Base-by-base conservation (phyloP, 2,329 filamentous ascomycete genomes). In the Laburnicola sp. region DNA sequence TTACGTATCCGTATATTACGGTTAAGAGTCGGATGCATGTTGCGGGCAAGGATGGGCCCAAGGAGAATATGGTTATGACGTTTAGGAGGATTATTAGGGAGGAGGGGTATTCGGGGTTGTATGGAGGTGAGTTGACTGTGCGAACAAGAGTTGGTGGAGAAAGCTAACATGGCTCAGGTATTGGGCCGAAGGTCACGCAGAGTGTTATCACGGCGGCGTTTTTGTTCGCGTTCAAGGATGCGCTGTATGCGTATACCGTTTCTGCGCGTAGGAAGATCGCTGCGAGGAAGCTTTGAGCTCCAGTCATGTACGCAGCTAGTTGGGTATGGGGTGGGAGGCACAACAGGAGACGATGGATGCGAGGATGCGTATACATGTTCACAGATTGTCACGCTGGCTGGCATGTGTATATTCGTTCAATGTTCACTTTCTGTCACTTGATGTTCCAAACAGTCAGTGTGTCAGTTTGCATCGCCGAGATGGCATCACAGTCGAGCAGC, bases 21-120 rank as follows among this genome's bases (percentile, higher is more conserved):
- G 88, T 99, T 66, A 99, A 99, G 86, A 96, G 91, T 75, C 85
- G 91, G 71, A 96, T 96, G 85, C 94, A 99, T 73, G 91, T 99
- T 54, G 91, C 92, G 26, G 86, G 82, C 56, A 85, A 85, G 65
- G 86, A 85, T 56, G 82, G 83, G n/a, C 86, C 85, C 58, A 88
- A 88, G 75, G 88, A 95, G 76, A 88, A 87, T 61, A 88, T 97
- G 81, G 80, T 86, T 46, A 82, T 86, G 59, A 89, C 86, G 40
- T 82, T 99, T 69, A 85, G 82, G 68, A 83, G 87, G 54, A 92
- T 97, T 53, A 82, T 97, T 54, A 82, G 78, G 59, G 89, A 97
- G 69, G 93, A 97, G 75, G 94, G 94, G n/a, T 96, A 91, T 69
- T 79, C 83, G 49, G 93, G 94, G 27, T 78, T 99, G 45, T 99